Conservation (phyloP, 495 filamentous ascomycete species). For the Penicillium macrosclerotiorum region DNA sequence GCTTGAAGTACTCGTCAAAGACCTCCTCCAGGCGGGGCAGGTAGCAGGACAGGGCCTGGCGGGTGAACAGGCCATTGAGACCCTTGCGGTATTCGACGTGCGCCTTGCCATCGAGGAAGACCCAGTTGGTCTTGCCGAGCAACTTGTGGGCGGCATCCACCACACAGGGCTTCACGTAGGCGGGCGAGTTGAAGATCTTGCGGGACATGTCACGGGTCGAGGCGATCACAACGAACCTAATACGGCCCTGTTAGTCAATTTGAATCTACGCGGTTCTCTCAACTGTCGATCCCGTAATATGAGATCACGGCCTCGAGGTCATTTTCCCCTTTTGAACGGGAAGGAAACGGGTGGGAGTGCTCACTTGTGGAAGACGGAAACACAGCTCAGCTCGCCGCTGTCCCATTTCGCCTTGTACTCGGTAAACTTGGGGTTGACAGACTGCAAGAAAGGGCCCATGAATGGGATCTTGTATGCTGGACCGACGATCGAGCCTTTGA, state of each 20-base stretch:
- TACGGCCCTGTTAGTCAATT: slow-evolving; percentile 9
- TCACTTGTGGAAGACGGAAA: slow-evolving; percentile 99
- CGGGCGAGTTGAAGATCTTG: slow-evolving; percentile 94
- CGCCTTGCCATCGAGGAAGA: slow-evolving; percentile 92
- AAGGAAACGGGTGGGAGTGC: slow-evolving; percentile 23
- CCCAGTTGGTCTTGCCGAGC: slow-evolving; percentile 90
- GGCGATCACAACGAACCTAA: slow-evolving; percentile 94
- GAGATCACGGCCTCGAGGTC: too few species aligned
- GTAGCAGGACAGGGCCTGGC: slow-evolving; percentile 81
- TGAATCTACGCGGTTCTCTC: too few species aligned
- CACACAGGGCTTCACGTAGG: slow-evolving; percentile 92
- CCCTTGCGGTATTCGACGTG: slow-evolving; percentile 98
- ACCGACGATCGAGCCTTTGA: slow-evolving; percentile 84
- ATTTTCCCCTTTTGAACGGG: too few species aligned
- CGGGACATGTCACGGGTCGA: slow-evolving; percentile 93
- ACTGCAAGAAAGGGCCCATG: slow-evolving; percentile 92
- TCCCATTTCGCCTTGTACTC: slow-evolving; percentile 90
- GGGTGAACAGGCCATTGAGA: slow-evolving; percentile 91
- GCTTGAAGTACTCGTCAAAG: slow-evolving; percentile 81
- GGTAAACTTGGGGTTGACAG: slow-evolving; percentile 86
- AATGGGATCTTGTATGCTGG: slow-evolving; percentile 86
- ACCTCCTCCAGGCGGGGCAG: slow-evolving; percentile 90
- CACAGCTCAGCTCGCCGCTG: slow-evolving; percentile 88
- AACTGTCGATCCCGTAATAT: too few species aligned
- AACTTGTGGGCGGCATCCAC: slow-evolving; percentile 95